These are phyloP conservation scores for Komagataella ulmi DNA, from an alignment of 805 yeast species.

Conservation along the genomic window DNA sequence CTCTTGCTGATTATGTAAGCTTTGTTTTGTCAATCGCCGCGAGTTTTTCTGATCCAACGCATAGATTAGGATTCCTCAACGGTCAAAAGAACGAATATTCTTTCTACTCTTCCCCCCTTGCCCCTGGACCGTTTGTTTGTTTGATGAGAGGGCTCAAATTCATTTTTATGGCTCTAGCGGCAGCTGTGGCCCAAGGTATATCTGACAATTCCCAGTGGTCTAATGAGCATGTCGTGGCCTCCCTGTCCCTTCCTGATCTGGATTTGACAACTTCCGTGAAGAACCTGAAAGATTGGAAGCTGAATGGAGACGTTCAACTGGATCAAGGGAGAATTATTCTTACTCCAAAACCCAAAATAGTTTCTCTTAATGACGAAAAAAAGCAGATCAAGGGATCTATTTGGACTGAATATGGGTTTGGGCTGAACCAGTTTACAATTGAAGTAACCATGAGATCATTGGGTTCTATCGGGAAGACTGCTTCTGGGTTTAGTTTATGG, in stretches of 20 bases:
- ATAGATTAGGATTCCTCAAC: background rate
- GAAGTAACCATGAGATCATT: constrained; percentile 53
- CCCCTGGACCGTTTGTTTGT: background rate
- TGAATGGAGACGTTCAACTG: constrained; percentile 23
- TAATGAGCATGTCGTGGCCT: background rate
- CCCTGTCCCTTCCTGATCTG: constrained; percentile 1
- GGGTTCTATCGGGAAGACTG: constrained; percentile 33
- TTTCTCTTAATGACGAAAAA: constrained; percentile 10
- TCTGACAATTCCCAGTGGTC: background rate
- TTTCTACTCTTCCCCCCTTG: background rate
- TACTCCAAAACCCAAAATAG: constrained; percentile 25
- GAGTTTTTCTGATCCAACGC: background rate
- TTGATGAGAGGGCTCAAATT: background rate
- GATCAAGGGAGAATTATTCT: constrained; percentile 40
- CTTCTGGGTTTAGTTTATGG: constrained; percentile 50
- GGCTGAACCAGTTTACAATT: constrained; percentile 24
- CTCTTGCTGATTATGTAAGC: background rate
- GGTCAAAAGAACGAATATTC: background rate
- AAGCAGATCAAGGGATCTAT: constrained; percentile 26
- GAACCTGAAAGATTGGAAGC: constrained; percentile 3
- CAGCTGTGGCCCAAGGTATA: background rate
- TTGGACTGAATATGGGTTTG: constrained; percentile 23
- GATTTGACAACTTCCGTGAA: background rate
- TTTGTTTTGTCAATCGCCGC: background rate
- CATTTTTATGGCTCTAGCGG: background rate